Base-by-base conservation (phyloP, 108 stramenopile species). In the Nannochloropsis oceanica region DNA sequence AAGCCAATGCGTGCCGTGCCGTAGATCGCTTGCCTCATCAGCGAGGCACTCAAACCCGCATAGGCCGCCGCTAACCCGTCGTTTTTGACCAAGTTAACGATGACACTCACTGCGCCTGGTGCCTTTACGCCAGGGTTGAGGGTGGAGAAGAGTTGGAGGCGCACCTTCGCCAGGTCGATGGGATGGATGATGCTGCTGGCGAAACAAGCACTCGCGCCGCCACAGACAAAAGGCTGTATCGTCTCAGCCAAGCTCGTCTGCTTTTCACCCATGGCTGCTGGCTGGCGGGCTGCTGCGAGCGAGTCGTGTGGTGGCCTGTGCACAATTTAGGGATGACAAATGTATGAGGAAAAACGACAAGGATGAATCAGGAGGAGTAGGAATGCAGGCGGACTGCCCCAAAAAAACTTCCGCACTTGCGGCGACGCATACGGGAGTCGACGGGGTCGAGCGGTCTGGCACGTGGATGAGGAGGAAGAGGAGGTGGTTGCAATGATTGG, bases 1-100 rank as follows among this genome's bases (percentile, higher is more conserved):
- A 99, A 89, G 44, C 99, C 99, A 86, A 99, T 97, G 79, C 99
- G 95, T 8, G 99, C 99, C 8, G 98, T 99, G 26, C 98, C 99
- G 89, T 99, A 99, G 27, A 97, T 95, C 83, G 97, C 89, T 88
- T 99, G 99, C 73, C 99, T 93, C 82, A 96, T 97, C 84, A 99
- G 92, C 80, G 97, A 93, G 34, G 99, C 99, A 82, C 96, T 95
- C 44, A 99, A 93, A 25, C 98, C 96, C 80, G 94, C 94, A 90
- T 98, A 98, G 27, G 96, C 84, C 26, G 85, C 84, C 18, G 81
- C 13, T 46, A 95, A 44, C 12, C 96, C 97, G 26, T 96, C 96
- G 18, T 84, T 84, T 50, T 91, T 92, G 9, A 98, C 86, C 93
- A 97, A 94, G 59, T 91, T 90, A 2, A 85, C 84, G 43, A 97